A percentile compares a stretch with the other conserved stretches of the same genome.
phyloP scores from a whole-genome alignment of 106 monocot genomes.

The Phalaenopsis equestris region DNA sequence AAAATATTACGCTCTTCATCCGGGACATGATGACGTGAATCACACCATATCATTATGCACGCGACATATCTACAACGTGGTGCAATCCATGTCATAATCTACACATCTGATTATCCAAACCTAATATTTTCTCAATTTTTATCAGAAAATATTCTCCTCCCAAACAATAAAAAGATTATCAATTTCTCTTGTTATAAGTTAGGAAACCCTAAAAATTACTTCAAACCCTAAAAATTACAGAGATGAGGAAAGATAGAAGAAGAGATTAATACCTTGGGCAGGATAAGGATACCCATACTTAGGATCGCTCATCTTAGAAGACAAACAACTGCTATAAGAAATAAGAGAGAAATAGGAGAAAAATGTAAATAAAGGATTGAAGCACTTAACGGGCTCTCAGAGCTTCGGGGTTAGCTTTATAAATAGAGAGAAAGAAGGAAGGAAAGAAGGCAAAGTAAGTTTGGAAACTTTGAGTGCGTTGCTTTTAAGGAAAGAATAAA shows the following conservation, averaged over 20 bases:
- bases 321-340: background rate
- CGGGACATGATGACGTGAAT: too few species aligned
- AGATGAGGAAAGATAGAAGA: background rate
- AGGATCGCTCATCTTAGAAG: conserved; percentile 45
- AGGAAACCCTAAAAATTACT: background rate
- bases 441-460: background rate
- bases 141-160: too few species aligned
- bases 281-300: conserved; percentile 75
- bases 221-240: background rate
- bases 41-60: too few species aligned
- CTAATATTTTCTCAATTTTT: too few species aligned
- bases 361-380: background rate
- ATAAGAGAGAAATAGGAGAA: background rate
- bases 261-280: conserved; percentile 47
- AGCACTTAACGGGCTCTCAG: background rate
- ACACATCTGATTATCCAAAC: too few species aligned
- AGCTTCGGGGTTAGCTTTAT: background rate
- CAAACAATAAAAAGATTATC: too few species aligned
- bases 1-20: too few species aligned
- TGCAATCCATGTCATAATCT: too few species aligned
- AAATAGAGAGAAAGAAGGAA: background rate
- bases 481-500: too few species aligned
- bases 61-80: too few species aligned
- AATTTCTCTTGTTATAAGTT: too few species aligned
- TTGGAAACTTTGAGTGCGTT: background rate